Percentiles rank a stretch among this genome's conserved stretches.
Conservation (phyloP, 148 eudicot species). For the Chenopodium formosanum region DNA sequence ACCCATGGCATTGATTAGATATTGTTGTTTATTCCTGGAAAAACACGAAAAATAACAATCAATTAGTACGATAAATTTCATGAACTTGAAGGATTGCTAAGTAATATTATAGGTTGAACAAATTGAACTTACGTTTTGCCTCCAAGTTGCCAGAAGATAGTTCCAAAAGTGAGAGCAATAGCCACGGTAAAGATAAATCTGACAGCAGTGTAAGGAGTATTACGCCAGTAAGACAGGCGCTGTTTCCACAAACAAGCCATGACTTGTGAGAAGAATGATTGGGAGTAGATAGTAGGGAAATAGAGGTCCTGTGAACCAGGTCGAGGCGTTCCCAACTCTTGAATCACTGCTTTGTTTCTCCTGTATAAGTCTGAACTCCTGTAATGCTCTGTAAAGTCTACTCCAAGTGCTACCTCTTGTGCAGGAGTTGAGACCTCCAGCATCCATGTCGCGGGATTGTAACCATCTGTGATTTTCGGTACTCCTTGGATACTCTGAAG, state of each 20-base stretch:
- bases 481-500: constrained; percentile 59
- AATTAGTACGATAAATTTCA: neutral
- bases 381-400: constrained; percentile 58
- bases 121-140: constrained; percentile 42
- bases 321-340: constrained; percentile 46
- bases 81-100: neutral
- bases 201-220: constrained; percentile 68
- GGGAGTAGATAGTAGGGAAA: constrained; percentile 54
- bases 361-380: constrained; percentile 60
- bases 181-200: constrained; percentile 49
- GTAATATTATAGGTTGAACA: too few species aligned
- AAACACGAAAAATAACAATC: neutral
- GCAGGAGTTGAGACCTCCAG: constrained; percentile 58
- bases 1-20: constrained; percentile 73
- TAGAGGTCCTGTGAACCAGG: constrained; percentile 61
- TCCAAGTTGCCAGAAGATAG: constrained; percentile 82
- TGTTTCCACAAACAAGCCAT: constrained; percentile 81
- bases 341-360: constrained; percentile 69
- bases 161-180: constrained; percentile 57
- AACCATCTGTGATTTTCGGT: constrained; percentile 48
- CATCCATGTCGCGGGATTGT: constrained; percentile 83
- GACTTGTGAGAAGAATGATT: constrained; percentile 51
- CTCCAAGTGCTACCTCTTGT: constrained; percentile 53
- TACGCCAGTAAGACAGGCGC: constrained; percentile 73
- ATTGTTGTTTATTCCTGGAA: constrained; percentile 35